phyloP scores from a whole-genome alignment of 2,329 filamentous ascomycete species.

The Ampelomyces quisqualis region DNA sequence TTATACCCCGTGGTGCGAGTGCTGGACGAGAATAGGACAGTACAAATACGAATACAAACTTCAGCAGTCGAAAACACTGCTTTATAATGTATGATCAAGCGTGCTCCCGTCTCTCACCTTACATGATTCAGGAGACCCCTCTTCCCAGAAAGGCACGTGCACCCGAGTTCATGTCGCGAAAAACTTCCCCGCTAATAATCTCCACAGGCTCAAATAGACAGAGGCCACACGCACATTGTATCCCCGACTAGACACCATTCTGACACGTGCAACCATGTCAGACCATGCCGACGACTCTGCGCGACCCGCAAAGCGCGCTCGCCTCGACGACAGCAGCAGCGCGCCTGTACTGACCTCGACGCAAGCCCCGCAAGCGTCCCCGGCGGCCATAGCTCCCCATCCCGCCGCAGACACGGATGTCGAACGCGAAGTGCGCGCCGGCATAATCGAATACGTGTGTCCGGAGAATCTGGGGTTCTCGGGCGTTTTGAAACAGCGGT shows the following conservation, averaged over 20 bases:
- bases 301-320: constrained; percentile 38
- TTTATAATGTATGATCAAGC: no score
- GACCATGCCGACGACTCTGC: constrained; percentile 13
- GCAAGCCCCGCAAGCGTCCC: constrained; percentile 4
- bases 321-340: constrained; percentile 27
- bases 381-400: constrained; percentile 9
- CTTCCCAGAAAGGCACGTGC: constrained; percentile 1
- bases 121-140: background rate
- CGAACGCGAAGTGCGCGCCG: constrained; percentile 50
- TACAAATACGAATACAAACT: no score
- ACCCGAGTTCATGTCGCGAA: constrained; percentile 18
- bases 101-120: background rate
- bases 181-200: constrained; percentile 28
- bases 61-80: no score
- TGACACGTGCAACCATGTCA: constrained; percentile 14
- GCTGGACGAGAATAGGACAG: background rate
- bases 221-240: background rate
- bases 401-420: constrained; percentile 30
- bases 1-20: constrained; percentile 13
- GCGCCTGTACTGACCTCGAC: constrained; percentile 11
- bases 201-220: constrained; percentile 5
- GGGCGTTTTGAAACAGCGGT: constrained; percentile 70
- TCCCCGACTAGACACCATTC: constrained; percentile 1
- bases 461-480: constrained; percentile 59
- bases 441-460: constrained; percentile 66